These are phyloP conservation scores for Kalmanozyma brasiliensis DNA, from an alignment of 1,284 basidiomycete species.

Conservation along the genomic window DNA sequence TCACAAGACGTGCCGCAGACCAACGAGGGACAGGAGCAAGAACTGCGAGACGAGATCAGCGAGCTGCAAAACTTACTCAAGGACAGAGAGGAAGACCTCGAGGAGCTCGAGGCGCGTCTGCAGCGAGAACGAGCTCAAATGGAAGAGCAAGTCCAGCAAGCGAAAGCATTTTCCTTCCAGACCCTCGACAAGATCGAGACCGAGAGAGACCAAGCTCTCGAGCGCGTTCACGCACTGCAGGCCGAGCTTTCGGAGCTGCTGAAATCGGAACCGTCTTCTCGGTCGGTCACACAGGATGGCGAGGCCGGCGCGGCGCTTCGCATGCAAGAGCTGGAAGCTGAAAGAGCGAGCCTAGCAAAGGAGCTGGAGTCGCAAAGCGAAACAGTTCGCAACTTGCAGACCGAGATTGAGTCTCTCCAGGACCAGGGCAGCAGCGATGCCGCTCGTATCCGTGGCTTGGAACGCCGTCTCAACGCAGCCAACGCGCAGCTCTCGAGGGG, in stretches of 20 bases:
- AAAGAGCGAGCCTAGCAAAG: slow-evolving; percentile 1
- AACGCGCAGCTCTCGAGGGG: slow-evolving; percentile 23
- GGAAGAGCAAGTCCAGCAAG: slow-evolving; percentile 50
- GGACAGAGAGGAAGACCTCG: slow-evolving; percentile 39
- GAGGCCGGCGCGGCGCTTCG: slow-evolving; percentile 3
- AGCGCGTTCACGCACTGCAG: slow-evolving; percentile 21
- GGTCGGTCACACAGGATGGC: not conserved
- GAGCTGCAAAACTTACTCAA: slow-evolving; percentile 39
- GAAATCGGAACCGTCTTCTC: not conserved
- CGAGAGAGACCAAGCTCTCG: slow-evolving; percentile 39
- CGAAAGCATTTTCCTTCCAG: slow-evolving; percentile 46
- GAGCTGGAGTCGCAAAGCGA: slow-evolving; percentile 15
- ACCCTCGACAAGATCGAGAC: slow-evolving; percentile 46
- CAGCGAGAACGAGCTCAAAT: slow-evolving; percentile 40
- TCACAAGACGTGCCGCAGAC: not conserved
- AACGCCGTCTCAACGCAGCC: slow-evolving; percentile 26
- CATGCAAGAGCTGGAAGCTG: slow-evolving; percentile 21
- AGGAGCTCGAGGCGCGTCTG: slow-evolving; percentile 33
- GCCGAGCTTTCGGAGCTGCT: slow-evolving; percentile 9
- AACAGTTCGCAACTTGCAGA: not conserved
- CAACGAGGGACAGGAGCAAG: slow-evolving; percentile 8
- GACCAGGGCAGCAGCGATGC: slow-evolving; percentile 25
- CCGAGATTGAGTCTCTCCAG: slow-evolving; percentile 17
- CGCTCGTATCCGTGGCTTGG: slow-evolving; percentile 26
- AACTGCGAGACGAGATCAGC: slow-evolving; percentile 25